A percentile compares a stretch with the other conserved stretches of the same genome.
Evolutionary conservation across 345 rosid species (phyloP).

Genomic region (Limnanthes douglasii): DNA sequence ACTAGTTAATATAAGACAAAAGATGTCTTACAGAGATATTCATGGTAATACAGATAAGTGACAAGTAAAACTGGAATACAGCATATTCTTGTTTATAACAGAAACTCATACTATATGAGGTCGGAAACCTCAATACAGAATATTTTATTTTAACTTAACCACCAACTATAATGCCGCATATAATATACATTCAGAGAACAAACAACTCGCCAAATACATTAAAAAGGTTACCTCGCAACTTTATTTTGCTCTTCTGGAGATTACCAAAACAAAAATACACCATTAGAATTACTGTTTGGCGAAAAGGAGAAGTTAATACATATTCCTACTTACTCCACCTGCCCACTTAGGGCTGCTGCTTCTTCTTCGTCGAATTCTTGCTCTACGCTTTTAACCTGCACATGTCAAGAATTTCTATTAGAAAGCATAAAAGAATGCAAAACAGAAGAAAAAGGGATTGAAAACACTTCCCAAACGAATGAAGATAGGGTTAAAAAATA

Average conservation of each 20-base stretch:
- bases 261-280: neutral
- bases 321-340: constrained; percentile 26
- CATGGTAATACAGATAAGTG: no score
- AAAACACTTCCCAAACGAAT: neutral
- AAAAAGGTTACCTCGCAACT: neutral
- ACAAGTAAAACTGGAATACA: no score
- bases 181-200: no score
- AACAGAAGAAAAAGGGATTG: neutral
- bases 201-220: neutral
- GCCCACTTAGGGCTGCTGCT: constrained; percentile 31
- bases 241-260: neutral
- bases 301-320: neutral
- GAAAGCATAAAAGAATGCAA: constrained; percentile 2
- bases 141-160: no score
- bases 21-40: no score
- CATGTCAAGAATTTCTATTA: constrained; percentile 4
- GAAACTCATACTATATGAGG: no score
- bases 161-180: no score
- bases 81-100: no score
- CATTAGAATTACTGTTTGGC: neutral
- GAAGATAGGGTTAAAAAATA: neutral
- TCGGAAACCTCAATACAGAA: no score
- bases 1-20: no score
- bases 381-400: constrained; percentile 79
- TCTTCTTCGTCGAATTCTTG: constrained; percentile 76